Conservation (phyloP, 495 filamentous ascomycete species). For the Saxophila tyrrhenica region DNA sequence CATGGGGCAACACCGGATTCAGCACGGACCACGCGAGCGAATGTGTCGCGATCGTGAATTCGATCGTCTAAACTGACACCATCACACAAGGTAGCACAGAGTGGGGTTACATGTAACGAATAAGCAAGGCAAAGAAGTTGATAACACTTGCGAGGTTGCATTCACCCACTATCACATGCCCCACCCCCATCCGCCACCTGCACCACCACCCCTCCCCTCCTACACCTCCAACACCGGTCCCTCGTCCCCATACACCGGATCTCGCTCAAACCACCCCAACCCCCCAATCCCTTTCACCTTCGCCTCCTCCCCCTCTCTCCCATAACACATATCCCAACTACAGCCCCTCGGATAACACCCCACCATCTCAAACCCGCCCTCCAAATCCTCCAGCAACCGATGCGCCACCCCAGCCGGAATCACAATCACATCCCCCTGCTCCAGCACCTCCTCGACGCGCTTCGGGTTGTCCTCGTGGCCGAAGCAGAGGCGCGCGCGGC, state of each 20-base stretch:
- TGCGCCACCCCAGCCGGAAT: constrained; percentile 57
- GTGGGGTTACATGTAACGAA: too few relatives aligned
- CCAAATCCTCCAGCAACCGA: constrained; percentile 46
- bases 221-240: constrained; percentile 18
- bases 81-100: too few relatives aligned
- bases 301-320: constrained; percentile 28
- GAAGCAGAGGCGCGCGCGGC: constrained; percentile 52
- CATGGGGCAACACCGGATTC: too few relatives aligned
- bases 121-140: too few relatives aligned
- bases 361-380: constrained; percentile 51
- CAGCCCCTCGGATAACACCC: constrained; percentile 49
- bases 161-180: too few relatives aligned
- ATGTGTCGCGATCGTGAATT: too few relatives aligned
- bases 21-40: too few relatives aligned
- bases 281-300: constrained; percentile 18
- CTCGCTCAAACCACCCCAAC: constrained; percentile 22
- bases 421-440: constrained; percentile 52
- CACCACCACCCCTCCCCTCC: not conserved
- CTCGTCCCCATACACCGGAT: constrained; percentile 23
- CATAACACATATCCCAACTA: constrained; percentile 63
- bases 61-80: too few relatives aligned
- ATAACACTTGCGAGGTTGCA: too few relatives aligned
- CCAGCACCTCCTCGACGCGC: constrained; percentile 43
- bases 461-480: constrained; percentile 51
- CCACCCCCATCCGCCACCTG: too few relatives aligned